Conservation (phyloP, 495 filamentous ascomycete genomes). For the Cercophora scortea region DNA sequence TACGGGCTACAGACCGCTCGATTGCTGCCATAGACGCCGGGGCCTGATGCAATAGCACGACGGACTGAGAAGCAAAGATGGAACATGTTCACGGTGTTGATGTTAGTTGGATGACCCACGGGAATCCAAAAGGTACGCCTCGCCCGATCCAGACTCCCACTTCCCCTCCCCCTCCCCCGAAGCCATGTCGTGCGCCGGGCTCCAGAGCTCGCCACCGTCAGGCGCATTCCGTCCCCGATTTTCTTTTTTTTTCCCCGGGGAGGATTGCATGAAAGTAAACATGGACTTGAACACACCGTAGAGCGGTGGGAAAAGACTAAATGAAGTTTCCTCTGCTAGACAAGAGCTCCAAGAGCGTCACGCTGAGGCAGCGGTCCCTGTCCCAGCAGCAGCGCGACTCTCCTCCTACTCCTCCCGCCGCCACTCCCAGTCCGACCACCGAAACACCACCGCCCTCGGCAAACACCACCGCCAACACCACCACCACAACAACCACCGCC, state of each 20-base stretch:
- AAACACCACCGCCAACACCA: background rate
- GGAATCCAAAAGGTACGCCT: conserved; percentile 38
- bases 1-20: background rate
- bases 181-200: background rate
- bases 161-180: too few relatives aligned
- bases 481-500: conserved; percentile 1
- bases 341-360: conserved; percentile 12
- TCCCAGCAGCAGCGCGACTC: conserved; percentile 13
- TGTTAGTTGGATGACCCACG: conserved; percentile 58
- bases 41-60: conserved; percentile 5
- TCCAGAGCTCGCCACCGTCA: background rate
- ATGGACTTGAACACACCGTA: background rate
- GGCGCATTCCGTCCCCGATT: background rate
- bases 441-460: background rate
- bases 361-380: conserved; percentile 10
- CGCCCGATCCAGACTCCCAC: too few relatives aligned
- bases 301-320: background rate
- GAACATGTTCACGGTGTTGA: conserved; percentile 59
- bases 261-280: background rate
- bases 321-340: conserved; percentile 8
- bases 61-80: conserved; percentile 30
- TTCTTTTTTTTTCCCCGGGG: background rate
- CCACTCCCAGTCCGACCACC: too few relatives aligned
- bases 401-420: too few relatives aligned
- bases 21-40: background rate